A percentile compares a stretch with the other conserved stretches of the same genome.
These are phyloP conservation scores for Vitis vinifera DNA, from an alignment of 164 flowering plant species.

Conservation along the genomic window DNA sequence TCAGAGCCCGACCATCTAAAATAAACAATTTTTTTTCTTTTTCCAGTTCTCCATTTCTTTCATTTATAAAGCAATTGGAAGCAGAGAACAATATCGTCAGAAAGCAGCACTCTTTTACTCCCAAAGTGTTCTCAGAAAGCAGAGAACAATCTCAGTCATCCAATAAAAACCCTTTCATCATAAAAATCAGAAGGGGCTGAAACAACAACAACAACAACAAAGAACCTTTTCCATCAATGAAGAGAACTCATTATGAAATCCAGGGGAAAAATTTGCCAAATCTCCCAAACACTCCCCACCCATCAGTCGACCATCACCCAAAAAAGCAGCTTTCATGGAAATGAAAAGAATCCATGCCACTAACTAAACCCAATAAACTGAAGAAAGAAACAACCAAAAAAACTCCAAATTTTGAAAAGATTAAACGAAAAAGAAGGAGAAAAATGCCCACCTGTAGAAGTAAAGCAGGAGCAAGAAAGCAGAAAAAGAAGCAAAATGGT, in stretches of 20 bases:
- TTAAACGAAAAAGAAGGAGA: not conserved
- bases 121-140: not conserved
- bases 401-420: not conserved
- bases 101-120: not conserved
- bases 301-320: not conserved
- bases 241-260: not conserved
- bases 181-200: not conserved
- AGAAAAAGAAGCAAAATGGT: constrained; percentile 26
- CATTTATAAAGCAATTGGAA: not conserved
- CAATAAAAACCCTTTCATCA: not conserved
- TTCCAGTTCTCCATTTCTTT: not conserved
- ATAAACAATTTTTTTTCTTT: not conserved
- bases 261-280: not conserved
- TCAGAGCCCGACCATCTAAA: not conserved
- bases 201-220: no score
- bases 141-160: not conserved
- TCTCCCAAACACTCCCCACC: not conserved
- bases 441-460: constrained; percentile 32
- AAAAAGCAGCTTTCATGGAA: not conserved
- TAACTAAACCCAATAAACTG: not conserved
- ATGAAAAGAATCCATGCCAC: not conserved
- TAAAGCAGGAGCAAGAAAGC: constrained; percentile 33
- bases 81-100: not conserved
- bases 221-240: not conserved
- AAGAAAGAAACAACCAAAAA: not conserved